phyloP scores from a whole-genome alignment of 768 basidiomycete species.

The Boletellus ananiceps region DNA sequence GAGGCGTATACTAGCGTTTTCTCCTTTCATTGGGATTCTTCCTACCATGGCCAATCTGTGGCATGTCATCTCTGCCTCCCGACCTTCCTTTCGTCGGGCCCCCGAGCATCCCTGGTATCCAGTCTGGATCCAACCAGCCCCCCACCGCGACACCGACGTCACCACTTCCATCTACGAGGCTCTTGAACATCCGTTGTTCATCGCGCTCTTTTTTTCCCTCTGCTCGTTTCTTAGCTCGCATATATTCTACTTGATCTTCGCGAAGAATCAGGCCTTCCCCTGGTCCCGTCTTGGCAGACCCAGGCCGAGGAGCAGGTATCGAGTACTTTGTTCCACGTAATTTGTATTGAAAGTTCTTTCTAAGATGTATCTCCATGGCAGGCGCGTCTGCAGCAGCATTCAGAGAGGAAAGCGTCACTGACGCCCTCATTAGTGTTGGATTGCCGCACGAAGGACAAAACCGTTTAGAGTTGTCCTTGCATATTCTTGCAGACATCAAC shows the following conservation, averaged over 20 bases:
- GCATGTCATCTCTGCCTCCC: conserved; percentile 62
- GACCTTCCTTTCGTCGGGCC: conserved; percentile 65
- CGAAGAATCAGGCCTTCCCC: conserved; percentile 84
- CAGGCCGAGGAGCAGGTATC: conserved; percentile 87
- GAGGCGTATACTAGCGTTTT: conserved; percentile 36
- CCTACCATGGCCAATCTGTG: conserved; percentile 80
- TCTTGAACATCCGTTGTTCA: conserved; percentile 61
- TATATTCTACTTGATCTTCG: conserved; percentile 89
- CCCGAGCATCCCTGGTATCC: conserved; percentile 78
- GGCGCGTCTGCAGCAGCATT: conserved; percentile 57
- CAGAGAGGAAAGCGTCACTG: conserved; percentile 78
- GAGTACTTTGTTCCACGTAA: conserved; percentile 88
- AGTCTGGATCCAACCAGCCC: conserved; percentile 95
- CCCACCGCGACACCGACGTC: conserved; percentile 52
- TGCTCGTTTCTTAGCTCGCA: conserved; percentile 73
- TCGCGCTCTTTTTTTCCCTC: conserved; percentile 74
- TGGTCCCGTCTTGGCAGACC: conserved; percentile 77
- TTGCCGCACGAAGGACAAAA: conserved; percentile 99
- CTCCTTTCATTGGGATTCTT: conserved; percentile 86
- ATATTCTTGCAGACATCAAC: conserved; percentile 55
- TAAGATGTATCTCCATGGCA: conserved; percentile 84
- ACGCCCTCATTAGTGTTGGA: conserved; percentile 82
- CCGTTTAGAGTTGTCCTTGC: conserved; percentile 90
- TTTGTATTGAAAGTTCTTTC: conserved; percentile 92
- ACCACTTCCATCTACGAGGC: conserved; percentile 48